Percentiles rank a stretch among this genome's conserved stretches.
Conservation (phyloP, 768 basidiomycete species). For the Tubosaeta sp. region DNA sequence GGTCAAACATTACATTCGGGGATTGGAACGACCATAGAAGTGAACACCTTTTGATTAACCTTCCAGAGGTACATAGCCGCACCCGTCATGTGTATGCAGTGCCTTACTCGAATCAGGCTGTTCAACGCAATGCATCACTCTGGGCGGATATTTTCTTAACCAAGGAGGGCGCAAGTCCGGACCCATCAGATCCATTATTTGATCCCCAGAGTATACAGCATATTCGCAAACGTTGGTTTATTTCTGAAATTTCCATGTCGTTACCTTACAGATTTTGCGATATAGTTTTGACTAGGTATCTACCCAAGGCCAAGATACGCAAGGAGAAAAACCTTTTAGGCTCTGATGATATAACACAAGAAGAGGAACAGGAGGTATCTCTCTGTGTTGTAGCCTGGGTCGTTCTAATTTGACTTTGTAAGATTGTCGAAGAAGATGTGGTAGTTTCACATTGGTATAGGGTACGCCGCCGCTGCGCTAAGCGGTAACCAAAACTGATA, state of each 20-base stretch:
- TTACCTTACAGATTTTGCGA: constrained; percentile 2
- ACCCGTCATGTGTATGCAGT: neutral
- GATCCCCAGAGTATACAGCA: constrained; percentile 59
- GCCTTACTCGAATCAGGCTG: constrained; percentile 44
- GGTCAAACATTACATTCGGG: constrained; percentile 76
- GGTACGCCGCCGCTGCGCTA: constrained; percentile 35
- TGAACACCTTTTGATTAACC: constrained; percentile 53
- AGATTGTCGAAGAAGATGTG: constrained; percentile 44
- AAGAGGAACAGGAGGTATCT: constrained; percentile 45
- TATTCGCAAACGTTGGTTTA: constrained; percentile 63
- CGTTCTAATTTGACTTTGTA: constrained; percentile 8
- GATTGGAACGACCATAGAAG: constrained; percentile 63
- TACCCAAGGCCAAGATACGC: constrained; percentile 64
- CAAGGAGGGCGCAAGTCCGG: constrained; percentile 58
- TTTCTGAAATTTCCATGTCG: neutral
- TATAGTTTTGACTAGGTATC: constrained; percentile 82
- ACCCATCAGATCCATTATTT: constrained; percentile 55
- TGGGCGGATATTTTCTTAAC: constrained; percentile 83
- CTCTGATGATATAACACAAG: constrained; percentile 36
- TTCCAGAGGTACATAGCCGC: constrained; percentile 56
- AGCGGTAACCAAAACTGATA: constrained; percentile 6
- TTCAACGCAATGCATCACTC: constrained; percentile 72
- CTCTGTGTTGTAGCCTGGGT: constrained; percentile 1
- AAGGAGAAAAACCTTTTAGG: constrained; percentile 80
- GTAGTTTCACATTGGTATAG: constrained; percentile 84